Evolutionary conservation across 2,329 filamentous ascomycete genomes (phyloP).

Genomic region (Periconia digitata): DNA sequence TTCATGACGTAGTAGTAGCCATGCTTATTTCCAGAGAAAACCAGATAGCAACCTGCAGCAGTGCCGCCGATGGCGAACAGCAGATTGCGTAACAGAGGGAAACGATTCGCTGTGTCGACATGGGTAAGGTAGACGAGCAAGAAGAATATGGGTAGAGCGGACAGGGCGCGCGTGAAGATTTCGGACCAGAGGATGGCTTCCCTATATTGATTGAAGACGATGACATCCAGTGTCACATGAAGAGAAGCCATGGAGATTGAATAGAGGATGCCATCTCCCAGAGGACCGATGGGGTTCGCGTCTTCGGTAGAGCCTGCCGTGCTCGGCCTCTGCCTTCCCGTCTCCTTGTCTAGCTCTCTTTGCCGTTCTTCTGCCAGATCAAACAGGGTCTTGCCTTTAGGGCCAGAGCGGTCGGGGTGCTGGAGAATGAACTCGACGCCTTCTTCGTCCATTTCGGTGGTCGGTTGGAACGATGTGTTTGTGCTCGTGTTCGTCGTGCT

Average conservation of each 20-base stretch:
- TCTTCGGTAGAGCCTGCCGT: slow-evolving; percentile 13
- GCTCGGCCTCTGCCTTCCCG: slow-evolving; percentile 48
- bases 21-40: slow-evolving; percentile 76
- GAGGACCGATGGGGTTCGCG: slow-evolving; percentile 48
- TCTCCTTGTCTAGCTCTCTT: slow-evolving; percentile 41
- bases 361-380: slow-evolving; percentile 68
- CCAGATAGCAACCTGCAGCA: slow-evolving; percentile 72
- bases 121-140: slow-evolving; percentile 49
- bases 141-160: slow-evolving; percentile 48
- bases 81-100: slow-evolving; percentile 49
- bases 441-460: slow-evolving; percentile 41
- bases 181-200: slow-evolving; percentile 62
- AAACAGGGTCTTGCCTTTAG: slow-evolving; percentile 68
- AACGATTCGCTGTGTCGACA: slow-evolving; percentile 43
- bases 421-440: slow-evolving; percentile 62
- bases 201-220: slow-evolving; percentile 79
- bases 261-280: slow-evolving; percentile 53
- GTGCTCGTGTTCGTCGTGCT: slow-evolving; percentile 14
- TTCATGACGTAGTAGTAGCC: slow-evolving; percentile 91
- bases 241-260: slow-evolving; percentile 66
- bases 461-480: slow-evolving; percentile 42
- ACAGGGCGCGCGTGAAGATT: slow-evolving; percentile 56
- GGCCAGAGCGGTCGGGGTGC: slow-evolving; percentile 68
- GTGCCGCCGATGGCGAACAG: slow-evolving; percentile 67
- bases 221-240: slow-evolving; percentile 76